Conservation (phyloP, 768 basidiomycete genomes). For the Boletellus sp. region DNA sequence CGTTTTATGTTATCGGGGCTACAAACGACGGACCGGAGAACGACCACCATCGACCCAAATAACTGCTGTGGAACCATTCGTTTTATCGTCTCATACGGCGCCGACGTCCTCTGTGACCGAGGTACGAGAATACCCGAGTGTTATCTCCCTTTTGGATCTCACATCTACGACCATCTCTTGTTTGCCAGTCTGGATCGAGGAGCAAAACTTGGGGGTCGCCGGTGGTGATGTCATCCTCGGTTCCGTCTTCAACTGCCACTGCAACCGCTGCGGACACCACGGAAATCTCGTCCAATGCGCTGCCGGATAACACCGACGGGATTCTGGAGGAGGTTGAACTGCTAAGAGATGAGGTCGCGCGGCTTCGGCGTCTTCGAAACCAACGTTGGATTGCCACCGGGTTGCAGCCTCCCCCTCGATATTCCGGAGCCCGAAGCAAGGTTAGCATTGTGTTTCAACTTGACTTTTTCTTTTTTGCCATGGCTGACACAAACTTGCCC, state of each 20-base stretch:
- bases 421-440: not conserved
- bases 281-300: not conserved
- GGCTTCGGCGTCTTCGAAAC: slow-evolving; percentile 1
- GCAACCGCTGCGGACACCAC: too few relatives aligned
- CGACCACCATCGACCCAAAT: not conserved
- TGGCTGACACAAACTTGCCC: too few relatives aligned
- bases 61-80: slow-evolving; percentile 5
- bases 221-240: not conserved
- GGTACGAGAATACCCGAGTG: not conserved
- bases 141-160: too few relatives aligned
- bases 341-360: slow-evolving; percentile 6
- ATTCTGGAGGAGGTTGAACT: not conserved
- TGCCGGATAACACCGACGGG: not conserved
- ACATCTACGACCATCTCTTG: not conserved
- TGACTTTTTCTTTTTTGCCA: too few relatives aligned
- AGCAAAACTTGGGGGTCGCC: not conserved
- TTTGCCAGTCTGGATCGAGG: not conserved
- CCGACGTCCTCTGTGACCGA: not conserved
- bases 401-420: not conserved
- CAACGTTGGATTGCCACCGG: not conserved
- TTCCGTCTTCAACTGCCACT: not conserved
- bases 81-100: not conserved
- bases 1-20: slow-evolving; percentile 6
- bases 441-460: too few relatives aligned
- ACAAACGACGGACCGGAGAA: not conserved